Evolutionary conservation across 208 protist genomes (phyloP), one percentile per base, ranked within the genome.

Genomic region (Leishmania tarentolae): DNA sequence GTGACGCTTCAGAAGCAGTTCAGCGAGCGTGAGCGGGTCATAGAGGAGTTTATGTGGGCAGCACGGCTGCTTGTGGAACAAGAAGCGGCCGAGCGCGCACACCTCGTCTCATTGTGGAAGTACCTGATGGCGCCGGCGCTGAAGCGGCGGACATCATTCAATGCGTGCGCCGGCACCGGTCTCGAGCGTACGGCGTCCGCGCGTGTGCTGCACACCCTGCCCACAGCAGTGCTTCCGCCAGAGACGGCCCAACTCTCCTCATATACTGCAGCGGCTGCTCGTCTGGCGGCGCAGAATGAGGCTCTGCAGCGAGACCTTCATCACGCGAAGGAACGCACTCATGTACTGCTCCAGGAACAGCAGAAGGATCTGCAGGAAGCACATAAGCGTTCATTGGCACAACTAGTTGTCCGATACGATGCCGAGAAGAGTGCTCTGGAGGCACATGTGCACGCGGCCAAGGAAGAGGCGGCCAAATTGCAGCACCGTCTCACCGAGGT

Each of bases 371-470:
- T 81, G 46, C 76, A 88, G 63, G 70, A 81, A 17, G 81, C 78
- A 4, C 79, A 88, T 8, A 50, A 71, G 47, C 76, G 72, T 21
- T 72, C 78, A 8, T n/a, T 88, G 31, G 74, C 75, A 19, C 59
- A 88, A 56, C 72, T 88, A 17, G 61, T 73, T 24, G 78, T 76
- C 15, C 85, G 85, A n/a, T 78, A 88, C 52, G 80, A 59, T 7
- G 85, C 75, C 8, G 81, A 85, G 70, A 81, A 76, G 56, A 7
- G 4, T 6, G 78, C 78, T 24, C 77, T 79, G 50, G 72, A 82
- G 52, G 35, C 44, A 24, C 77, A 70, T 46, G 42, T 61, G 42
- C 17, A 50, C 7, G 75, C 53, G 28, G 68, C 59, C 52, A 46
- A 77, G 31, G 57, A 52, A 6, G 74, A n/a, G 31, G 59, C 59